Conservation (phyloP, 75 land plant species). For the Pinus albicaulis region DNA sequence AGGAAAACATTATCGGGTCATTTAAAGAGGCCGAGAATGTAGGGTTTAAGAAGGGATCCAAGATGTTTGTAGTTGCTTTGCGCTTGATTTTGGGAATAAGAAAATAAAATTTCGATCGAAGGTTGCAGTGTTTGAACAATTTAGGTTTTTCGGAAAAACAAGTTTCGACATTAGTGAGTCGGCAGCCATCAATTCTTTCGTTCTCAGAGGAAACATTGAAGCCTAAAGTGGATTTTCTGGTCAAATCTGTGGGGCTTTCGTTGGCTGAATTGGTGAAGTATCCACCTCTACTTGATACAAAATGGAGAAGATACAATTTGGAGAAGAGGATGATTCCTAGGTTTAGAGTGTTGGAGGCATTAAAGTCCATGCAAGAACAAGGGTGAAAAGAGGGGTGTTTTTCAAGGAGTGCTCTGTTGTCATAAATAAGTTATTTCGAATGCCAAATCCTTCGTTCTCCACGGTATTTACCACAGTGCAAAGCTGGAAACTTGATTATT, state of each 20-base stretch:
- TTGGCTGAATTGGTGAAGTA: conserved; percentile 1
- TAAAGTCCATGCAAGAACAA: conserved; percentile 11
- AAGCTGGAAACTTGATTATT: not conserved
- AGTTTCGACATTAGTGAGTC: conserved; percentile 9
- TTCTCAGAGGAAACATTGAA: conserved; percentile 15
- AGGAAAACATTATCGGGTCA: not conserved
- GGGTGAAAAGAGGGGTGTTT: conserved; percentile 9
- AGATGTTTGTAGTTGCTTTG: conserved; percentile 1
- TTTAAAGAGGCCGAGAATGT: not conserved
- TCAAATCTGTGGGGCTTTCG: conserved; percentile 1
- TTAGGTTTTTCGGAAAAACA: conserved; percentile 20
- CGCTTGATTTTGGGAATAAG: not conserved
- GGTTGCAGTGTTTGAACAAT: not conserved
- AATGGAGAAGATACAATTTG: too few relatives aligned
- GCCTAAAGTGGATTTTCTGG: conserved; percentile 18
- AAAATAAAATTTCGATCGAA: not conserved
- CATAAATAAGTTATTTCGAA: conserved; percentile 5
- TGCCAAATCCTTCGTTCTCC: not conserved
- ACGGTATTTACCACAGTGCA: not conserved
- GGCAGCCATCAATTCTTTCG: conserved; percentile 14
- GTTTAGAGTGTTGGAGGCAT: conserved; percentile 11
- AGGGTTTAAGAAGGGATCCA: not conserved
- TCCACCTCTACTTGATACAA: conserved; percentile 3
- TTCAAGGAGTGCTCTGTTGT: not conserved
- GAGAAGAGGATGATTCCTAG: conserved; percentile 22